Base-by-base conservation (phyloP, 2,329 filamentous ascomycete species). In the Ambrosiella cleistominuta region DNA sequence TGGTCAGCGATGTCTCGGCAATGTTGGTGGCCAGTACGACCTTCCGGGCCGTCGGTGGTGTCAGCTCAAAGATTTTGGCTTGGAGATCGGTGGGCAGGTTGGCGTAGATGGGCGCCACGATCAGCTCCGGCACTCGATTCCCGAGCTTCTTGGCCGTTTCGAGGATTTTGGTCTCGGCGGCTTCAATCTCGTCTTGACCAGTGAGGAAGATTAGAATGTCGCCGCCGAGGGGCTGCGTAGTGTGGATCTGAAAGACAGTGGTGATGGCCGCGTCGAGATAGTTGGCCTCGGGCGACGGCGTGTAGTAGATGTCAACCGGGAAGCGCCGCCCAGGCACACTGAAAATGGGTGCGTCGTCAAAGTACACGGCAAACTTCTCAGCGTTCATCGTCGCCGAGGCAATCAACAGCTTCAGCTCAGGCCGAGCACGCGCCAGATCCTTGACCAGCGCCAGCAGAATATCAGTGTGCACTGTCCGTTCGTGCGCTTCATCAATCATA, bases 401-500 rank as follows among this genome's bases (percentile, higher is more conserved):
- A 58, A 98, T 95, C 38, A 98, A 75, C 0, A 98, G 72, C 68
- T 91, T 95, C 56, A 98, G 71, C 62, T 97, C 91, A 2, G 85
- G 87, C 47, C 93, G 75, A 56, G 86, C 86, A 61, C 86, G 78
- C 0, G 87, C 83, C 61, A 97, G 78, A 71, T 97, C 91, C 66
- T 96, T 96, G 59, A 95, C 77, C 39, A 98, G 71, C 9, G 87
- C 88, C 60, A 95, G 79, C 7, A 96, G 71, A 59, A 98, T 90
- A 69, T 98, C 93, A 0, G 91, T 95, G 57, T 88, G 82, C 0
- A 97, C 78, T 0, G 88, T 95, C 63, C 93, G 78, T 68, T 98
- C 93, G 78, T 98, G 93, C 0, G 93, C 93, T 68, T 98, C 93
- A 67, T 98, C 93, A 59, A 98, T 91, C 84, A 98, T 96, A 62